Evolutionary conservation across 2,329 filamentous ascomycete species (phyloP).

Genomic region (Decorospora gaudefroyi): DNA sequence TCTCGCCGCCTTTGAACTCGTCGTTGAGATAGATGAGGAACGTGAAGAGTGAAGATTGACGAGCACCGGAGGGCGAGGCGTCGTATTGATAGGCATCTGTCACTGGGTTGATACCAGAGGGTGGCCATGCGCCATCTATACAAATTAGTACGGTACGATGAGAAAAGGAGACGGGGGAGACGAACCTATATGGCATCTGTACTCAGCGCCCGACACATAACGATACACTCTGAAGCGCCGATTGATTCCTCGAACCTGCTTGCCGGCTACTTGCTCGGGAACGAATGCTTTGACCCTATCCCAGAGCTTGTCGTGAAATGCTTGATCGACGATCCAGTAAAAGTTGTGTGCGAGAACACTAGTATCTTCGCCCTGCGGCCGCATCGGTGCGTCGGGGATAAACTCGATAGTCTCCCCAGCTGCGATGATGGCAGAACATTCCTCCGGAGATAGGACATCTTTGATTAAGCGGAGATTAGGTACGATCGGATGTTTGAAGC

Average conservation of each 20-base stretch:
- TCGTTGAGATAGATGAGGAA: conserved; percentile 73
- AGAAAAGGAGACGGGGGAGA: conserved; percentile 19
- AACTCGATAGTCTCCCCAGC: conserved; percentile 69
- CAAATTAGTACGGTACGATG: conserved; percentile 2
- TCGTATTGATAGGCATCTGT: conserved; percentile 68
- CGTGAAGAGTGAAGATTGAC: conserved; percentile 70
- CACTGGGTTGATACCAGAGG: conserved; percentile 64
- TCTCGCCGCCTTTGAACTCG: conserved; percentile 72
- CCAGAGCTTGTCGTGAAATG: conserved; percentile 68
- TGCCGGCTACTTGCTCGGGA: conserved; percentile 60
- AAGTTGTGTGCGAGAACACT: conserved; percentile 74
- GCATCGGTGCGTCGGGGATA: conserved; percentile 68
- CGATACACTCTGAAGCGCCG: conserved; percentile 72
- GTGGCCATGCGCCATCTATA: conserved; percentile 70
- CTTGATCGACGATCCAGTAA: conserved; percentile 69
- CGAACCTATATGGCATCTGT: conserved; percentile 65
- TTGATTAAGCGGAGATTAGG: conserved; percentile 64
- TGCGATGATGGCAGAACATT: conserved; percentile 69
- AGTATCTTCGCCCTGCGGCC: conserved; percentile 64
- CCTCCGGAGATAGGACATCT: conserved; percentile 63
- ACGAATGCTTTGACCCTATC: conserved; percentile 63
- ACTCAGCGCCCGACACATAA: conserved; percentile 74
- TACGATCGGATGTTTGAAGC: conserved; percentile 65
- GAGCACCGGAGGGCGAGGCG: conserved; percentile 61
- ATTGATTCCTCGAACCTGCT: conserved; percentile 66